Evolutionary conservation across 2,329 filamentous ascomycete genomes (phyloP).

Genomic region (Colletotrichum nymphaeae): DNA sequence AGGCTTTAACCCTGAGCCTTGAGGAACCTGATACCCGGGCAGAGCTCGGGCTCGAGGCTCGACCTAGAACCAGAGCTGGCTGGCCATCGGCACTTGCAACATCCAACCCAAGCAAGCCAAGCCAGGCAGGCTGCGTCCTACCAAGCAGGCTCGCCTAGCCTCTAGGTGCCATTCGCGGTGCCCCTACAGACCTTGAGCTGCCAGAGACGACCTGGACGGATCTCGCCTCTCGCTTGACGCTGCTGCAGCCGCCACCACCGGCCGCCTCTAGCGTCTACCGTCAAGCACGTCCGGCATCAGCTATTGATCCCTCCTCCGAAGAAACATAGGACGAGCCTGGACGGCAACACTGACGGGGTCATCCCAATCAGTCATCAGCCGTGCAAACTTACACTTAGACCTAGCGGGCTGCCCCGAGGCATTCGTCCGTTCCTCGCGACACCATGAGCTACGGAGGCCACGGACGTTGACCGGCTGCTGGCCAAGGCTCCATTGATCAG

Average conservation of each 20-base stretch:
- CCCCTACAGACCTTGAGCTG: slow-evolving; percentile 5
- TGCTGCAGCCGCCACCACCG: slow-evolving; percentile 35
- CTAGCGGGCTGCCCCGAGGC: slow-evolving; percentile 22
- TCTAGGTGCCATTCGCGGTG: background rate
- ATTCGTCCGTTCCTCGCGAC: slow-evolving; percentile 28
- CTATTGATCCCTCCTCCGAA: background rate
- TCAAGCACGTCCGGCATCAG: slow-evolving; percentile 12
- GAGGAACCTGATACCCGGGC: background rate
- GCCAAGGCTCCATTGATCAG: slow-evolving; percentile 21
- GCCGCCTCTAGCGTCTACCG: slow-evolving; percentile 19
- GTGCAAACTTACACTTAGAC: background rate
- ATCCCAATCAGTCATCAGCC: slow-evolving; percentile 18
- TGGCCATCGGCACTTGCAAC: slow-evolving; percentile 4
- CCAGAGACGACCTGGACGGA: background rate
- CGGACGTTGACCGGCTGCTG: slow-evolving; percentile 31
- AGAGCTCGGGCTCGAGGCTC: background rate
- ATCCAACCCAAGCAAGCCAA: background rate
- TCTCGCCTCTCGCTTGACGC: slow-evolving; percentile 26
- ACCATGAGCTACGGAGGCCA: slow-evolving; percentile 9
- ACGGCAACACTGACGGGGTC: background rate
- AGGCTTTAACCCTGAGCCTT: slow-evolving; percentile 6
- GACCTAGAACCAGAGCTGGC: slow-evolving; percentile 1
- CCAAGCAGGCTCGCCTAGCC: background rate
- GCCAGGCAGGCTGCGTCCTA: background rate
- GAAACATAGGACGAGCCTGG: background rate